Conservation (phyloP, 1,284 basidiomycete species). For the Schizopora paradoxa region DNA sequence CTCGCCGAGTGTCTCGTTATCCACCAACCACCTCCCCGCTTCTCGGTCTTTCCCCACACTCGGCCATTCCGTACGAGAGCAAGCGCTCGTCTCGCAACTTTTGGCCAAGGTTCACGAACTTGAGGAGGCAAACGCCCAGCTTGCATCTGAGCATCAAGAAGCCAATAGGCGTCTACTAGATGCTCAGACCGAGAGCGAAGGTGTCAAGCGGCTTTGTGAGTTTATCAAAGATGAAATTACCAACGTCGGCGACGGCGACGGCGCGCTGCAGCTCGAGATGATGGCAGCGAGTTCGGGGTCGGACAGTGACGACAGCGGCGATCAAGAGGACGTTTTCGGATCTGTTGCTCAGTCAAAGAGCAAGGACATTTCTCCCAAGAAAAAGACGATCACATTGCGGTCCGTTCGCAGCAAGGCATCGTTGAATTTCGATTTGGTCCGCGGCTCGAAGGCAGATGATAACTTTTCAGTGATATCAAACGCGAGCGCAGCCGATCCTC, state of each 20-base stretch:
- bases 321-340: too few species aligned
- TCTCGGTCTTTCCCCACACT: too few species aligned
- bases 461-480: background rate
- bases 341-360: too few species aligned
- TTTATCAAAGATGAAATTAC: slow-evolving; percentile 54
- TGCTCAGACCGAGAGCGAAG: slow-evolving; percentile 65
- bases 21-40: slow-evolving; percentile 7
- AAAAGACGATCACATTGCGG: slow-evolving; percentile 7
- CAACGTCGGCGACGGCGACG: slow-evolving; percentile 40
- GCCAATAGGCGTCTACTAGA: slow-evolving; percentile 57
- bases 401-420: slow-evolving; percentile 11
- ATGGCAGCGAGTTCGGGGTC: too few species aligned
- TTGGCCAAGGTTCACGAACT: slow-evolving; percentile 75
- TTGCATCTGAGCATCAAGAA: slow-evolving; percentile 60
- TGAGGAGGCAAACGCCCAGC: slow-evolving; percentile 67
- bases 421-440: slow-evolving; percentile 5
- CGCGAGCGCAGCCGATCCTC: too few species aligned
- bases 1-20: too few species aligned
- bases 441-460: slow-evolving; percentile 3
- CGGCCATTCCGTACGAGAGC: slow-evolving; percentile 35
- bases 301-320: too few species aligned
- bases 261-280: slow-evolving; percentile 32
- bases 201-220: slow-evolving; percentile 67
- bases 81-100: slow-evolving; percentile 63
- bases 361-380: too few species aligned